Conservation (phyloP, 176 grass and related monocot species). For the Carex cristatella region DNA sequence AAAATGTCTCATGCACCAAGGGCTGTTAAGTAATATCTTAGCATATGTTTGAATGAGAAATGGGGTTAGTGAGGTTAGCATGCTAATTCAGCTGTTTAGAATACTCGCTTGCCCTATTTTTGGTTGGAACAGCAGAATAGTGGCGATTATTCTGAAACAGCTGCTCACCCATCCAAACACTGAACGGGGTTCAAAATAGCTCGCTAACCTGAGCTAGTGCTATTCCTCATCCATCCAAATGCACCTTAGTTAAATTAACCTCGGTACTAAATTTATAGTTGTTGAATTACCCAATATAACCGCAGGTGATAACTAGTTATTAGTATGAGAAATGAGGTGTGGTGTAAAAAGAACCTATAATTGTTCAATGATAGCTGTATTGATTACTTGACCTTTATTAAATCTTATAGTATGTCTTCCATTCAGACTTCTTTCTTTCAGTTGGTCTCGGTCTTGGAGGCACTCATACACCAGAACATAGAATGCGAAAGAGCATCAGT, state of each 20-base stretch:
- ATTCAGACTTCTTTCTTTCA: conserved; percentile 93
- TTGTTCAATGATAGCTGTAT: not conserved
- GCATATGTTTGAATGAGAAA: no score
- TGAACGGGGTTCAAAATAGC: no score
- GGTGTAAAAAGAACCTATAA: not conserved
- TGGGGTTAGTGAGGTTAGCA: no score
- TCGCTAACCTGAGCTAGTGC: no score
- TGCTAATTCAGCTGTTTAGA: no score
- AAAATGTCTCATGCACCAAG: not conserved
- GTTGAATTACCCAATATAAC: not conserved
- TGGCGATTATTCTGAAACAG: no score
- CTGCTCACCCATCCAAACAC: no score
- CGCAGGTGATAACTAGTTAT: not conserved
- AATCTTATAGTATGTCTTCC: conserved; percentile 19
- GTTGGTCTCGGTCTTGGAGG: conserved; percentile 86
- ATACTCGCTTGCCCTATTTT: no score
- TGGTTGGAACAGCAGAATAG: no score
- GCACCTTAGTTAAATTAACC: not conserved
- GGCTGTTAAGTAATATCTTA: not conserved
- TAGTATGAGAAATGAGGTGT: not conserved
- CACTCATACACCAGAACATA: conserved; percentile 72
- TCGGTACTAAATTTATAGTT: not conserved
- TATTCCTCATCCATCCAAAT: no score
- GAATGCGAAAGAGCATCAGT: conserved; percentile 87
- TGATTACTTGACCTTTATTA: not conserved